phyloP scores from a whole-genome alignment of 108 stramenopile species.

The Cyclotella baltica region DNA sequence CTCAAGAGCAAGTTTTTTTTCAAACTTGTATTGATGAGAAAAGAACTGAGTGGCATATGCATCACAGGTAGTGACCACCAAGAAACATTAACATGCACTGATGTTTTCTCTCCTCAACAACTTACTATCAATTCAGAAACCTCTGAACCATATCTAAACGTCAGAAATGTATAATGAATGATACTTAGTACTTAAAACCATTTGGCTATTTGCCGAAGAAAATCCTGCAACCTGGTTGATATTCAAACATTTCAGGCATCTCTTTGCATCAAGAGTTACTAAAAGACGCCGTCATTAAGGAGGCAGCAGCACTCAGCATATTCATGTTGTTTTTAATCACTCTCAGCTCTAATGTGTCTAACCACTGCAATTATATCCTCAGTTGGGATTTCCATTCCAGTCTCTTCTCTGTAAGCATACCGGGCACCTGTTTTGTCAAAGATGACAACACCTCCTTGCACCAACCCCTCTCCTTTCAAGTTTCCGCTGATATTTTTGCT shows the following conservation, averaged over 20 bases:
- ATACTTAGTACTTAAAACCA: too few species aligned
- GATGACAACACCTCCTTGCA: slow-evolving; percentile 69
- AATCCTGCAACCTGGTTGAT: too few species aligned
- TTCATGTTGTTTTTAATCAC: slow-evolving; percentile 2
- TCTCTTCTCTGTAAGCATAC: slow-evolving; percentile 66
- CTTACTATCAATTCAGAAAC: too few species aligned
- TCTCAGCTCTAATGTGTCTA: slow-evolving; percentile 28
- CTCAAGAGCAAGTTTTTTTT: too few species aligned
- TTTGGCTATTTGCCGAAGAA: too few species aligned
- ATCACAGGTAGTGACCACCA: too few species aligned
- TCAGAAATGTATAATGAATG: too few species aligned
- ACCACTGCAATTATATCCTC: slow-evolving; percentile 60
- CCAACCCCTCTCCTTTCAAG: slow-evolving; percentile 67
- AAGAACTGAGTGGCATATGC: too few species aligned
- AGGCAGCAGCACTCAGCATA: background rate
- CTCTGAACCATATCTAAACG: too few species aligned
- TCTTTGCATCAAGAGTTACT: background rate
- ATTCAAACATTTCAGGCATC: background rate
- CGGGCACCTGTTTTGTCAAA: slow-evolving; percentile 48
- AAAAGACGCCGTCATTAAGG: slow-evolving; percentile 28
- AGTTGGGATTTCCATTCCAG: slow-evolving; percentile 53
- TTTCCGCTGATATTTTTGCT: slow-evolving; percentile 63
- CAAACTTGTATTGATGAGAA: too few species aligned
- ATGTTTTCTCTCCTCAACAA: too few species aligned
- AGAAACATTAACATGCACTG: too few species aligned